Percentiles rank a stretch among this genome's conserved stretches.
Conservation (phyloP, 306 rosid genomes). For the Crataegus laevigata region DNA sequence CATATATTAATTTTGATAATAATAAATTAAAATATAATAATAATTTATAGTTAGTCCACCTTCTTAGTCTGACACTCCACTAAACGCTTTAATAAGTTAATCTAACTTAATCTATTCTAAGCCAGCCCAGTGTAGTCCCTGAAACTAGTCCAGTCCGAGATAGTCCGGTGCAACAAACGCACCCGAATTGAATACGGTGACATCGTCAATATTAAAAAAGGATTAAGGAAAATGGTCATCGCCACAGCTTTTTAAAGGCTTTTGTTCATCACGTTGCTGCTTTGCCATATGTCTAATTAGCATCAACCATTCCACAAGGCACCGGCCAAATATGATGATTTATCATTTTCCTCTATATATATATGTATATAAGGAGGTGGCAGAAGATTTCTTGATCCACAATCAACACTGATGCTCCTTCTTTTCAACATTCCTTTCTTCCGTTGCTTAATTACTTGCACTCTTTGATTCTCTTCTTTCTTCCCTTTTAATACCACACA, state of each 20-base stretch:
- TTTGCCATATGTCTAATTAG: neutral
- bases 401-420: conserved; percentile 1
- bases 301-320: conserved; percentile 6
- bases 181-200: neutral
- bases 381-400: conserved; percentile 10
- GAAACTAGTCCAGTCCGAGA: no score
- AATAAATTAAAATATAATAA: no score
- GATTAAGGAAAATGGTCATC: neutral
- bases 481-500: neutral
- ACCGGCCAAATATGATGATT: neutral
- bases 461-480: neutral
- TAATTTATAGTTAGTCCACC: no score
- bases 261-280: neutral
- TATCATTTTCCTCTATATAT: neutral
- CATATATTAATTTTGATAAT: no score
- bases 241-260: neutral
- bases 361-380: neutral
- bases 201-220: neutral
- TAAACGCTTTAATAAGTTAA: no score
- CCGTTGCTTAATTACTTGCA: neutral
- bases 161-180: no score
- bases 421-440: conserved; percentile 22
- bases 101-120: no score
- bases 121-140: no score
- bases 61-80: no score